phyloP scores from a whole-genome alignment of 169 alveolate genomes.

The Cryptosporidium andersoni region DNA sequence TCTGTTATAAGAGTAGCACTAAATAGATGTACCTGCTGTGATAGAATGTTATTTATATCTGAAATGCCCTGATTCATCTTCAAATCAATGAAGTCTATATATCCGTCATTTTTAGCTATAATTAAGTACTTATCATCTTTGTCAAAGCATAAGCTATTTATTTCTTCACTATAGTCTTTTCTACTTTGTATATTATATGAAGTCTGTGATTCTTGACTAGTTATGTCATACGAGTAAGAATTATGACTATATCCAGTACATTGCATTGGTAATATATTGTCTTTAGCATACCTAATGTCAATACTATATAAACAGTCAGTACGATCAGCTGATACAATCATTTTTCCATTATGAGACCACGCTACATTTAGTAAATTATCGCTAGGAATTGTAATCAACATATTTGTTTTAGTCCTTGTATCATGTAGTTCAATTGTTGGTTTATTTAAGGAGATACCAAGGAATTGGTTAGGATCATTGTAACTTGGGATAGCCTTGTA shows the following conservation, averaged over 20 bases:
- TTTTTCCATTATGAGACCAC: conserved; percentile 41
- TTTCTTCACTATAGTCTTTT: conserved; percentile 39
- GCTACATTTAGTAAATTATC: conserved; percentile 54
- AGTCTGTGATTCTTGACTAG: background rate
- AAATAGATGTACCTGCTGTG: conserved; percentile 5
- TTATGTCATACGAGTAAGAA: background rate
- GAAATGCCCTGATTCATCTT: background rate
- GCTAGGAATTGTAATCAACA: conserved; percentile 25
- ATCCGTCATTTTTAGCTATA: conserved; percentile 66
- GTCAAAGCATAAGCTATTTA: conserved; percentile 25
- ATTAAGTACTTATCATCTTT: conserved; percentile 22
- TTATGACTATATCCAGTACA: background rate
- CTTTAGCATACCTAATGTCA: conserved; percentile 38
- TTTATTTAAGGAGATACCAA: conserved; percentile 31
- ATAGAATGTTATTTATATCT: background rate
- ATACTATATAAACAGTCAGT: conserved; percentile 38
- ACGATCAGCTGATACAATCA: conserved; percentile 49
- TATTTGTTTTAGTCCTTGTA: conserved; percentile 20
- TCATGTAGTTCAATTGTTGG: conserved; percentile 53
- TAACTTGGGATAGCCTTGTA: conserved; percentile 42
- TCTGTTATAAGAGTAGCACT: conserved; percentile 24
- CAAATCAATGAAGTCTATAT: conserved; percentile 19
- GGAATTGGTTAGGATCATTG: conserved; percentile 4
- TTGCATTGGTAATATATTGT: conserved; percentile 14
- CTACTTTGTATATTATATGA: conserved; percentile 24